Conservation (phyloP, 495 filamentous ascomycete genomes). For the Astrothelium macrocarpum region DNA sequence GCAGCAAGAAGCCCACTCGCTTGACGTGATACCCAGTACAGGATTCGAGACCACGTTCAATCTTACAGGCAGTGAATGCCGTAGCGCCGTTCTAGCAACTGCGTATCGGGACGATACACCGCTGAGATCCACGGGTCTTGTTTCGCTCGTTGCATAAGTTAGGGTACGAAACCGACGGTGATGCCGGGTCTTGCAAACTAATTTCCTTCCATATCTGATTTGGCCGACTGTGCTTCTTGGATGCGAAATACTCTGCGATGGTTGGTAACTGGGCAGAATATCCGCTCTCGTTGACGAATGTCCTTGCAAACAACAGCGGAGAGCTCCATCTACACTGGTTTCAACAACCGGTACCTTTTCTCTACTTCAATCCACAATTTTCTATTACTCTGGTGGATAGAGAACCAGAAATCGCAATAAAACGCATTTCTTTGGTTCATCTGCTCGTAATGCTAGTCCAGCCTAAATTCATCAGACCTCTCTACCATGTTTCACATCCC, state of each 20-base stretch:
- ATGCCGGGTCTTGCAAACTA: not conserved
- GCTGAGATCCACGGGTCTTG: not conserved
- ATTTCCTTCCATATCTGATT: not conserved
- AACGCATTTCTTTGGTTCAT: not conserved
- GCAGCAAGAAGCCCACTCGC: not conserved
- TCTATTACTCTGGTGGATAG: not conserved
- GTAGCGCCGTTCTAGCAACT: not conserved
- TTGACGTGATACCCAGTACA: conserved; percentile 5
- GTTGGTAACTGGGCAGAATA: not conserved
- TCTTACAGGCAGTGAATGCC: not conserved
- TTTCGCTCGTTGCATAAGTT: not conserved
- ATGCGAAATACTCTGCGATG: not conserved
- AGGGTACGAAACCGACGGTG: not conserved
- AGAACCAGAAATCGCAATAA: not conserved
- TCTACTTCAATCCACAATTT: not conserved
- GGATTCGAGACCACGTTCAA: conserved; percentile 15
- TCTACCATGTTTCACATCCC: not conserved
- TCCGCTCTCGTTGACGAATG: not conserved
- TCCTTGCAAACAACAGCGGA: not conserved
- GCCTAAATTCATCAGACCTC: not conserved
- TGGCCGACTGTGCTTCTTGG: not conserved
- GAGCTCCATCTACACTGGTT: not conserved
- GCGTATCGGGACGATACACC: not conserved
- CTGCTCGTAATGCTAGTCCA: not conserved
- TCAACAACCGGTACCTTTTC: not conserved